Evolutionary conservation across 768 basidiomycete species (phyloP).

Genomic region (Rhizopogon vesiculosus): DNA sequence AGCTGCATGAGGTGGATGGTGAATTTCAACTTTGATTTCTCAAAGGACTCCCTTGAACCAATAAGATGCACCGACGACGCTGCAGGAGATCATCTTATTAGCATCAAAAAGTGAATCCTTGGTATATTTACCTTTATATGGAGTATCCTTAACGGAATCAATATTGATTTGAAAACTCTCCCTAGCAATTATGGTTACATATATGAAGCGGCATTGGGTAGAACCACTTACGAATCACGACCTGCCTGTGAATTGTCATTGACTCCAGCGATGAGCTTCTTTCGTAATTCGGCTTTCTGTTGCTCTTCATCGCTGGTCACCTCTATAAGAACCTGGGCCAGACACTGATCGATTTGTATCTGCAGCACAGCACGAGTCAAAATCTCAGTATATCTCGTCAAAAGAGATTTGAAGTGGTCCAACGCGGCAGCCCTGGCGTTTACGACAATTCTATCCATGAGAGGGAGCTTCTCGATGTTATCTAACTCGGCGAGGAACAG

Average conservation of each 20-base stretch:
- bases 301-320: conserved; percentile 1
- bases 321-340: neutral
- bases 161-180: neutral
- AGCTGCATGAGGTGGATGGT: conserved; percentile 24
- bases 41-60: conserved; percentile 13
- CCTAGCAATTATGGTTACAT: neutral
- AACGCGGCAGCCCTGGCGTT: neutral
- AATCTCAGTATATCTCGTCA: neutral
- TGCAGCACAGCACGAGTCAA: conserved; percentile 7
- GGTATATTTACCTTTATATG: neutral
- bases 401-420: neutral
- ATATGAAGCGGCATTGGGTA: neutral
- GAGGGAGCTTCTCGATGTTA: conserved; percentile 3
- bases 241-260: conserved; percentile 10
- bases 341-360: conserved; percentile 5
- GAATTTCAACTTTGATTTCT: conserved; percentile 12
- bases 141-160: neutral
- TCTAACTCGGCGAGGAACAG: conserved; percentile 11
- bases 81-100: neutral
- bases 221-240: conserved; percentile 3
- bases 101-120: neutral
- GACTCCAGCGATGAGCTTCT: conserved; percentile 12
- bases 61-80: conserved; percentile 1
- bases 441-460: neutral
- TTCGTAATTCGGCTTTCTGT: conserved; percentile 9